Evolutionary conservation across 2,329 filamentous ascomycete genomes (phyloP).

Genomic region (Teratosphaeria pseudoeucalypti): DNA sequence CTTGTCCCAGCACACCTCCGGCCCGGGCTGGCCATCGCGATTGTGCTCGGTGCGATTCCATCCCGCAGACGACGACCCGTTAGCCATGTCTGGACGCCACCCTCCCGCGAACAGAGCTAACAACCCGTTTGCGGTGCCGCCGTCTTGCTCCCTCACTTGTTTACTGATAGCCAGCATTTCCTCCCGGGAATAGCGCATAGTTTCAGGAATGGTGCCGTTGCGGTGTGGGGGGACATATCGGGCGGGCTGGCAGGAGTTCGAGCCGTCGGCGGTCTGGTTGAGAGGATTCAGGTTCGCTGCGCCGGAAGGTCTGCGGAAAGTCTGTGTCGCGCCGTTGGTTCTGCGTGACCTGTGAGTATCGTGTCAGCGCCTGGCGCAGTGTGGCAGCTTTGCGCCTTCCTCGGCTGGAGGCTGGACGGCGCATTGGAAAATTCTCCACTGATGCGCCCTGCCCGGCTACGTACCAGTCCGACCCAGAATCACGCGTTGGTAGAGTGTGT

Average conservation of each 20-base stretch:
- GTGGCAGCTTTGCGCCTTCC: conserved; percentile 4
- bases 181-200: conserved; percentile 62
- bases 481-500: conserved; percentile 26
- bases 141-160: conserved; percentile 44
- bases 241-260: conserved; percentile 19
- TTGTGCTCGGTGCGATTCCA: conserved; percentile 69
- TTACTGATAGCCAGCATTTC: conserved; percentile 68
- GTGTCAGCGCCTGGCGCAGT: conserved; percentile 3
- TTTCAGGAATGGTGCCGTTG: conserved; percentile 44
- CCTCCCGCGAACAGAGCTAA: conserved; percentile 60
- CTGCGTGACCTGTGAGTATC: conserved; percentile 45
- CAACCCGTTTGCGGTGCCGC: conserved; percentile 54
- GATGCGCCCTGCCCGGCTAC: conserved; percentile 13
- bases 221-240: conserved; percentile 54
- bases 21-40: conserved; percentile 63
- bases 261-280: conserved; percentile 14
- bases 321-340: conserved; percentile 56
- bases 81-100: conserved; percentile 68
- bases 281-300: conserved; percentile 38
- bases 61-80: conserved; percentile 46
- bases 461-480: conserved; percentile 37
- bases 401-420: background rate
- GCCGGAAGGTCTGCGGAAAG: conserved; percentile 54
- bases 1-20: conserved; percentile 86
- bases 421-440: background rate